Evolutionary conservation across 2,329 filamentous ascomycete species (phyloP), one percentile per base, ranked within the genome.

Genomic region (Aureobasidium leucospermi): DNA sequence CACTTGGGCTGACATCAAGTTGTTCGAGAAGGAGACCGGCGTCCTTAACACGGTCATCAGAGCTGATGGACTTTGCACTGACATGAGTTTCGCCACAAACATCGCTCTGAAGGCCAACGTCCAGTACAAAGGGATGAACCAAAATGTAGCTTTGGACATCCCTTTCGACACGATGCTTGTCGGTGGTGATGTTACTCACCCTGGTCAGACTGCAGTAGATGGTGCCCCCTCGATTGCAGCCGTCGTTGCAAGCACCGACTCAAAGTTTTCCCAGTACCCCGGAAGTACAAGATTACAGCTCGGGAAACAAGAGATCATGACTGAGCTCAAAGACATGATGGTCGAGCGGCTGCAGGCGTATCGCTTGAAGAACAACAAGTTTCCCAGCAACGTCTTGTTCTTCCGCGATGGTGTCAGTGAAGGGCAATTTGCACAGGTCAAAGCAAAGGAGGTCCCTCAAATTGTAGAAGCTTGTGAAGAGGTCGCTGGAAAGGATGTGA

Each of bases 121-220:
- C 3, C 45, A 61, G 19, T 23, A 4, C 28, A 36, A 4, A 7
- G 48, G 63, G n/a, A 56, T 56, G 16, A 60, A 61, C 36, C 63
- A 65, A 19, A 11, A 6, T 16, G 19, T 48, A 13, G 5, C 10
- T 8, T 16, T 42, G 16, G 6, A 16, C n/a, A 31, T 38, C 6
- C 15, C 29, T 8, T n/a, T 36, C 10, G 49, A 67, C 8, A 74
- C 73, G 0, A 71, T 78, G 60, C 62, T 78, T 7, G 62, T 78
- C 6, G 76, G 76, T 0, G 72, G 71, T 0, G 78, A 80, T 61
- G 71, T 78, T 1, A 74, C 72, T 0, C 77, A 80, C 62, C 73
- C 76, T 0, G 65, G 65, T 1, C 32, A 59, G 1, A 64, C 61
- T 1, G 58, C 66, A 2, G 19, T 68, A 1, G 6, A 34, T 2